Percentiles rank a stretch among this genome's conserved stretches.
These are phyloP conservation scores for Metschnikowia cubensis DNA, from an alignment of 805 yeast species.

Conservation along the genomic window DNA sequence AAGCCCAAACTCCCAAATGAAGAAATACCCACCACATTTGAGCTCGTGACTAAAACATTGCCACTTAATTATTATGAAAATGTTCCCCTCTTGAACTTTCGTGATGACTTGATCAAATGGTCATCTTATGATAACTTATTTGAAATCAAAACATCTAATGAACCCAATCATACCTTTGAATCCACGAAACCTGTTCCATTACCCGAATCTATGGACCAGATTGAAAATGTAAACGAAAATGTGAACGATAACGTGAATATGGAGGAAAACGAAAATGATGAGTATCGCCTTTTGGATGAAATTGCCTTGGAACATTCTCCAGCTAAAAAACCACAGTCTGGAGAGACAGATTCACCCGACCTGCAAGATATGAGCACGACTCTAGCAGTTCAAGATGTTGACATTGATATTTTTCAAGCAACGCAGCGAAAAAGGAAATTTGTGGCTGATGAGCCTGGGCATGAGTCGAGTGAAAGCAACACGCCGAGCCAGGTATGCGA, in stretches of 20 bases:
- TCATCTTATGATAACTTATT: constrained; percentile 18
- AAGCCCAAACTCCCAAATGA: constrained; percentile 3
- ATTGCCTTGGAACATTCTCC: not conserved
- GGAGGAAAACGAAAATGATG: not conserved
- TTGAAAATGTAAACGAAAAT: not conserved
- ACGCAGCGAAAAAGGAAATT: constrained; percentile 9
- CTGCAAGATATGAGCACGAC: not conserved
- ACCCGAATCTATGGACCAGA: not conserved
- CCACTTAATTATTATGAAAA: constrained; percentile 12
- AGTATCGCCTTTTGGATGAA: not conserved
- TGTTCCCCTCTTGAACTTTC: constrained; percentile 16
- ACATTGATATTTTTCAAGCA: constrained; percentile 10
- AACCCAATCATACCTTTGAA: not conserved
- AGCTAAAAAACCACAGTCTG: not conserved
- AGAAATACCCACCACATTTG: constrained; percentile 27
- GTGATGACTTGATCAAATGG: constrained; percentile 24
- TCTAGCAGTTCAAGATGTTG: constrained; percentile 2
- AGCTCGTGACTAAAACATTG: constrained; percentile 24
- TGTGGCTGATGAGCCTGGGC: not conserved
- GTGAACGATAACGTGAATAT: not conserved
- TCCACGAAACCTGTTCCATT: not conserved
- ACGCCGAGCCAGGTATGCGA: constrained; percentile 9
- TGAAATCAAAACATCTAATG: not conserved
- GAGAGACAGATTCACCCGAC: not conserved
- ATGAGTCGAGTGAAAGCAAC: constrained; percentile 1